Percentiles rank a stretch among this genome's conserved stretches.
phyloP scores from a whole-genome alignment of 371 early-diverging fungal species.

The Lichtheimia ornata region DNA sequence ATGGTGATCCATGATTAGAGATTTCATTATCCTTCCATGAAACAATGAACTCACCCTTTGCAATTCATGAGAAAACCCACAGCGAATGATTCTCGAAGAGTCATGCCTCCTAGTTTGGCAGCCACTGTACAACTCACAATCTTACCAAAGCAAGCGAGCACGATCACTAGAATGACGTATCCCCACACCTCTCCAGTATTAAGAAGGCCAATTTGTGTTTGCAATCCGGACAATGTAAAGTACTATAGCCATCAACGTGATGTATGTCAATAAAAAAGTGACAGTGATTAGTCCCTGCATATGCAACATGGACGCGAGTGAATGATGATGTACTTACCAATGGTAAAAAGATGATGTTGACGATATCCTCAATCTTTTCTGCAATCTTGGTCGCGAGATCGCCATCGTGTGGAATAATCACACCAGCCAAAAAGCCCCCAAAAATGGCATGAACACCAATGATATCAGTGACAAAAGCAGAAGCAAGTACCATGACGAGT shows the following conservation, averaged over 20 bases:
- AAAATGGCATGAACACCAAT: constrained; percentile 93
- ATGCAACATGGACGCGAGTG: no score
- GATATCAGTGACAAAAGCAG: constrained; percentile 82
- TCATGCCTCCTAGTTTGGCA: constrained; percentile 68
- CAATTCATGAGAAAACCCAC: constrained; percentile 95
- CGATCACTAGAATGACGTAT: constrained; percentile 72
- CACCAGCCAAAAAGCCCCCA: constrained; percentile 88
- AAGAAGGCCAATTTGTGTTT: constrained; percentile 80
- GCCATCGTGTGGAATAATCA: constrained; percentile 85
- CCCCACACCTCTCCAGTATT: constrained; percentile 78
- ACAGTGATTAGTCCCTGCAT: not conserved
- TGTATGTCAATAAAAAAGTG: not conserved
- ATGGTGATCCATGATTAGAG: constrained; percentile 2
- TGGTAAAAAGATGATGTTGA: constrained; percentile 85
- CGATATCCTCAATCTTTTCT: constrained; percentile 91
- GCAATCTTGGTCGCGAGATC: constrained; percentile 87
- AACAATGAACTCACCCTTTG: constrained; percentile 65
- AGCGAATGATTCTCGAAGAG: constrained; percentile 82
- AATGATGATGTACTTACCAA: constrained; percentile 46
- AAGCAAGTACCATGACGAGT: constrained; percentile 59
- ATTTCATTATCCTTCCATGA: not conserved
- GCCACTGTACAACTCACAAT: constrained; percentile 81
- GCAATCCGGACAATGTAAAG: constrained; percentile 91
- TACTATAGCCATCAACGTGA: constrained; percentile 53
- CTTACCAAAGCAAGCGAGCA: constrained; percentile 85